A percentile compares a stretch with the other conserved stretches of the same genome.
phyloP scores from a whole-genome alignment of 768 basidiomycete species.

The Boletus sensibilis region DNA sequence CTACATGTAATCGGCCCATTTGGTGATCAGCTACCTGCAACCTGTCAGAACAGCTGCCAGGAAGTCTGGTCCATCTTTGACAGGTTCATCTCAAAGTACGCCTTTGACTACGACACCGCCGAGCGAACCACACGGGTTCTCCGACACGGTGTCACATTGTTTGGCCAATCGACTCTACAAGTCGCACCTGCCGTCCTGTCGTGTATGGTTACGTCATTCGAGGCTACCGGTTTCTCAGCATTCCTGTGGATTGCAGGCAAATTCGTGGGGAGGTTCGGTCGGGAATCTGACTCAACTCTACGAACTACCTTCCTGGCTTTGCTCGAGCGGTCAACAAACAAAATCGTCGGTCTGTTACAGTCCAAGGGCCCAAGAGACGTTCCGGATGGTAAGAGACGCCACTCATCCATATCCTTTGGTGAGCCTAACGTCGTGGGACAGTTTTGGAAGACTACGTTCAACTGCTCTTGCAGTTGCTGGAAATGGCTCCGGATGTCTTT shows the following conservation, averaged over 20 bases:
- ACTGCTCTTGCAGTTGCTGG: constrained; percentile 66
- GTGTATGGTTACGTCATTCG: constrained; percentile 78
- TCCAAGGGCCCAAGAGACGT: constrained; percentile 67
- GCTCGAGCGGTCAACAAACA: constrained; percentile 75
- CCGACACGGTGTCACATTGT: constrained; percentile 80
- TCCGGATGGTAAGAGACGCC: constrained; percentile 78
- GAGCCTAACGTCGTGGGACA: constrained; percentile 32
- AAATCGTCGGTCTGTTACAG: constrained; percentile 66
- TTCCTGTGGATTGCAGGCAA: constrained; percentile 96
- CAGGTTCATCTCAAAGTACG: constrained; percentile 73
- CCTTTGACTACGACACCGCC: constrained; percentile 68
- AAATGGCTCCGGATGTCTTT: constrained; percentile 69
- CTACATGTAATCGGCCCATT: constrained; percentile 78
- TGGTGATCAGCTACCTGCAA: constrained; percentile 75
- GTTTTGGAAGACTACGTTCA: constrained; percentile 95
- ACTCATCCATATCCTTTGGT: not conserved
- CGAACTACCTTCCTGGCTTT: constrained; percentile 57
- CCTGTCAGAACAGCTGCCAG: constrained; percentile 74
- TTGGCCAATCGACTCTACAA: constrained; percentile 61
- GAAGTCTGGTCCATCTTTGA: constrained; percentile 88
- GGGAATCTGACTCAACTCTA: constrained; percentile 56
- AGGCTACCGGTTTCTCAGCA: constrained; percentile 74
- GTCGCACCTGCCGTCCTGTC: constrained; percentile 70
- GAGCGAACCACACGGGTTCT: constrained; percentile 85
- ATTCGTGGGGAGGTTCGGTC: constrained; percentile 72